Evolutionary conservation across 1,139 yeast species (phyloP), one percentile per base, ranked within the genome.

Genomic region (Yamadazyma songkhlaensis): DNA sequence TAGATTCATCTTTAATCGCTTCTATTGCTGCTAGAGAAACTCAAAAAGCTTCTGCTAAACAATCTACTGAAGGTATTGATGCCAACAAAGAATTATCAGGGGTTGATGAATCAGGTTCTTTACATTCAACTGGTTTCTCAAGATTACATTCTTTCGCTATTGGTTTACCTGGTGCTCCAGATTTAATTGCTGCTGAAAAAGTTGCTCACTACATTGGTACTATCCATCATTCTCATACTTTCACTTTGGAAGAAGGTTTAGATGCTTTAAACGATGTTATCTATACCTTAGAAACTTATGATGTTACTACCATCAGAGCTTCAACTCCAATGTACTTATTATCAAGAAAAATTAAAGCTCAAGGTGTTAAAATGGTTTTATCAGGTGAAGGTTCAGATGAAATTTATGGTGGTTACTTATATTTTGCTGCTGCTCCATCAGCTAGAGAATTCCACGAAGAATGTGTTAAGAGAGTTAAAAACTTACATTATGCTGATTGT

Each of bases 361-460:
- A 90, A 68, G 98, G 97, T 64, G 96, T 92, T 56, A 92, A 92
- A 81, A 92, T 92, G 98, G 99, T 92, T 35, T 73, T 92, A 44
- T 87, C 96, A 29, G 99, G 99, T 60, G 99, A 92, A 70, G 99
- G 99, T 48, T 88, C 97, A 32, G 99, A 92, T 66, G 99, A 92
- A 73, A 84, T 92, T 62, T 92, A 92, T 60, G 99, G 99, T 53
- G 99, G 99, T 35, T 92, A 92, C 77, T 74, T 92, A 54, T 92
- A 92, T 75, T 92, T 92, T 59, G 97, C 97, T 39, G 82, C 86
- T 57, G 99, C 99, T 38, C 99, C 99, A 54, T 73, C 84, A 41
- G 83, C 96, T 37, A 72, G 71, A 43, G 97, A 86, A 53, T 92
- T 92, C 88, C 98, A 92, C 67, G 74, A 81, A 48, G 99, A 92